A percentile compares a stretch with the other conserved stretches of the same genome.
Conservation (phyloP, 2,329 filamentous ascomycete species). For the Stachybotrys elegans region DNA sequence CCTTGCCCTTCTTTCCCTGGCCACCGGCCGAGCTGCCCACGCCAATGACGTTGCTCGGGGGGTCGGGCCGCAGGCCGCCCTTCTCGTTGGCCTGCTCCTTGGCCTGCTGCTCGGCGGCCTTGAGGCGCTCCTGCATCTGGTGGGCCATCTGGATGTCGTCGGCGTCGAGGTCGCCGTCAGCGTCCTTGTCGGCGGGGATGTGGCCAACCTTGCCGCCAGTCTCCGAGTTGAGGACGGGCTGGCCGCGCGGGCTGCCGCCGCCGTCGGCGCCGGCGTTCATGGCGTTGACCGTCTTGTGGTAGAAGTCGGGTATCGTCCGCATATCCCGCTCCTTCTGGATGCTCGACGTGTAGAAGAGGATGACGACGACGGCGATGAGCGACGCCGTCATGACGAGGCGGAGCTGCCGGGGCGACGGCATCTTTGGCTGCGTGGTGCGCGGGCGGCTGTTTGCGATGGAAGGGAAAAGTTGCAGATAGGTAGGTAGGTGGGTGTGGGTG, state of each 20-base stretch:
- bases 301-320: conserved; percentile 48
- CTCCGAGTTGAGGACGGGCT: conserved; percentile 35
- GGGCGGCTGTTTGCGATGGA: conserved; percentile 10
- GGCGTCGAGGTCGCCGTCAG: conserved; percentile 50
- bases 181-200: conserved; percentile 43
- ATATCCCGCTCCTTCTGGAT: conserved; percentile 43
- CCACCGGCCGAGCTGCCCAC: conserved; percentile 53
- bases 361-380: conserved; percentile 58
- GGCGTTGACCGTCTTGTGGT: conserved; percentile 54
- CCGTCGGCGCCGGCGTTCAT: no score
- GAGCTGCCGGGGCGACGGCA: conserved; percentile 67
- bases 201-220: conserved; percentile 32
- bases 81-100: conserved; percentile 67
- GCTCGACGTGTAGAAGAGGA: conserved; percentile 69
- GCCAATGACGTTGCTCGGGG: conserved; percentile 52
- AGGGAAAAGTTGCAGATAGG: conserved; percentile 12
- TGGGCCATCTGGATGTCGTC: conserved; percentile 47
- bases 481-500: no score
- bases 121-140: conserved; percentile 57
- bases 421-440: conserved; percentile 25
- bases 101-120: conserved; percentile 63
- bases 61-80: conserved; percentile 53
- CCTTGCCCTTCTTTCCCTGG: conserved; percentile 29
- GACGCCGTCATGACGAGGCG: conserved; percentile 62
- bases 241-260: conserved; percentile 24